These are phyloP conservation scores for Achaetomiella virescens DNA, from an alignment of 495 filamentous ascomycete genomes.

Conservation along the genomic window DNA sequence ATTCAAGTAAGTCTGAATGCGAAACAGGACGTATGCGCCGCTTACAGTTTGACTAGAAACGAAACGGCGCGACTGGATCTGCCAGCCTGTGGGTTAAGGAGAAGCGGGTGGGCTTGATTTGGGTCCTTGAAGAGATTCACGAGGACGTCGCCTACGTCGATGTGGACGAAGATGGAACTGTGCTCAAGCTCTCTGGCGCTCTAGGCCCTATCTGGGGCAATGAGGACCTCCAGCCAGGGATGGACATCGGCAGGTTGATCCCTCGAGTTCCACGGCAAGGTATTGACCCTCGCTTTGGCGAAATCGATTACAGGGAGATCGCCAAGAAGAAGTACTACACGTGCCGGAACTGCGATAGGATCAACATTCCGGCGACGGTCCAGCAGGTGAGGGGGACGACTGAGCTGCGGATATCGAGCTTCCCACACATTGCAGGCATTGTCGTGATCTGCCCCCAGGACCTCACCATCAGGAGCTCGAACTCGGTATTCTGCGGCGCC, in stretches of 20 bases:
- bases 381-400: constrained; percentile 56
- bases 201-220: constrained; percentile 76
- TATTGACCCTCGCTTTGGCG: constrained; percentile 55
- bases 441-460: constrained; percentile 75
- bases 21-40: not conserved
- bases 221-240: constrained; percentile 55
- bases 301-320: constrained; percentile 65
- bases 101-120: constrained; percentile 87
- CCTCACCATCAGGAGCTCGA: constrained; percentile 80
- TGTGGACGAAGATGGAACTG: constrained; percentile 65
- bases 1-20: constrained; percentile 44
- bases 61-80: constrained; percentile 83
- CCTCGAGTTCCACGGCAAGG: constrained; percentile 72
- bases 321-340: constrained; percentile 70
- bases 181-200: constrained; percentile 62
- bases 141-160: constrained; percentile 77
- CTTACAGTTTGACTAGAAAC: constrained; percentile 55
- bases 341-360: constrained; percentile 62
- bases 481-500: constrained; percentile 88
- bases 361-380: constrained; percentile 74
- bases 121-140: constrained; percentile 96
- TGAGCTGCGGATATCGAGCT: constrained; percentile 78
- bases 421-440: constrained; percentile 95
- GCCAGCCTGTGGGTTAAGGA: constrained; percentile 98
- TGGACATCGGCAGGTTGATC: constrained; percentile 67